These are phyloP conservation scores for Coprinopsis marcescibilis DNA, from an alignment of 768 basidiomycete genomes.

Conservation along the genomic window DNA sequence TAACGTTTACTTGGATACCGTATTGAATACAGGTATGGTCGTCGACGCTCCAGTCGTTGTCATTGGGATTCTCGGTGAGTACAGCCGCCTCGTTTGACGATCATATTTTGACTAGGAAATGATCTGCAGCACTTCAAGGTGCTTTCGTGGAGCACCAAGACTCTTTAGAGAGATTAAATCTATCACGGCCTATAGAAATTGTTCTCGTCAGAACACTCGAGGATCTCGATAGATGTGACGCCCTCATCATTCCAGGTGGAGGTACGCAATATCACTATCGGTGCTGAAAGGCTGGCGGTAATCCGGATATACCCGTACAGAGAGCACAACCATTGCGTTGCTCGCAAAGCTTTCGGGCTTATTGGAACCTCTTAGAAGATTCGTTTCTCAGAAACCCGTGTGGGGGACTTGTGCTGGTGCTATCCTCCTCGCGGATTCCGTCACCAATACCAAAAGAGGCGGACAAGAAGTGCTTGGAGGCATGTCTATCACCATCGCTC, in stretches of 20 bases:
- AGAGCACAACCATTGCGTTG: conserved; percentile 89
- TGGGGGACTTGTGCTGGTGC: conserved; percentile 98
- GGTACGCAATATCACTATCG: conserved; percentile 38
- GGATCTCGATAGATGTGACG: conserved; percentile 75
- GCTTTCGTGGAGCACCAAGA: conserved; percentile 86
- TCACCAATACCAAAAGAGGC: conserved; percentile 76
- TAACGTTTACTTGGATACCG: no score
- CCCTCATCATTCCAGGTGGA: conserved; percentile 91
- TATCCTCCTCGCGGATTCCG: conserved; percentile 72
- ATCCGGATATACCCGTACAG: conserved; percentile 31
- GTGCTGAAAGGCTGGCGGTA: background rate
- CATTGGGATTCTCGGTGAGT: conserved; percentile 51
- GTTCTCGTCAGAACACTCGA: conserved; percentile 64
- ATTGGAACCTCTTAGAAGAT: conserved; percentile 71
- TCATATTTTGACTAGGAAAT: background rate
- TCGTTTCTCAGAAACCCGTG: conserved; percentile 66
- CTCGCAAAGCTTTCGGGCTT: conserved; percentile 70
- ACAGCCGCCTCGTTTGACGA: background rate
- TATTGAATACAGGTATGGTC: no score
- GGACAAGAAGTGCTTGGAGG: conserved; percentile 85
- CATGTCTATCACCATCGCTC: conserved; percentile 69
- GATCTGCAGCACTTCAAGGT: conserved; percentile 76
- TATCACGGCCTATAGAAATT: conserved; percentile 38
- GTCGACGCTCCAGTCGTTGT: conserved; percentile 3
- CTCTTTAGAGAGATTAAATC: conserved; percentile 54